Evolutionary conservation across 164 flowering plant species (phyloP).

Genomic region (Sextonia rubra): DNA sequence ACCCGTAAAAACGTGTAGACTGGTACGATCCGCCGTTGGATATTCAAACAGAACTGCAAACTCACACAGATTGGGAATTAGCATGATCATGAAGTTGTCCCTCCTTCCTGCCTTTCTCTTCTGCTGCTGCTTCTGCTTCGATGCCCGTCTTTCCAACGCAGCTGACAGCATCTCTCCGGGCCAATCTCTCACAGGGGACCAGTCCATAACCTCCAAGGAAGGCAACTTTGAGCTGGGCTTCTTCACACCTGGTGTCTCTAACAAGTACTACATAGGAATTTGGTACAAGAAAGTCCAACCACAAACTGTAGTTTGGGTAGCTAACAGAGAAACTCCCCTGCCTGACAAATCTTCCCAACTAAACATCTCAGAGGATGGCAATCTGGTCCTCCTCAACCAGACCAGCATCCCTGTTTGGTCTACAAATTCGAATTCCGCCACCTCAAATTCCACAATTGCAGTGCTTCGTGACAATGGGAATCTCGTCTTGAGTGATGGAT

Average conservation of each 20-base stretch:
- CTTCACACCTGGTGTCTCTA: conserved; percentile 20
- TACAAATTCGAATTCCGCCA: conserved; percentile 16
- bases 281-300: conserved; percentile 15
- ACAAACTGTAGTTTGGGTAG: conserved; percentile 23
- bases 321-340: conserved; percentile 21
- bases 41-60: too few relatives aligned
- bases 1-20: too few relatives aligned
- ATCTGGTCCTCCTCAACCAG: conserved; percentile 18
- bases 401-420: conserved; percentile 27
- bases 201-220: conserved; percentile 15
- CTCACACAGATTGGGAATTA: too few relatives aligned
- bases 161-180: conserved; percentile 17
- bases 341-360: conserved; percentile 9
- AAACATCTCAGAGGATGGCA: conserved; percentile 18
- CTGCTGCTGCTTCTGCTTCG: conserved; percentile 1
- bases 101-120: background rate
- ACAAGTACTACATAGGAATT: conserved; percentile 21
- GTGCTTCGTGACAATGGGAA: conserved; percentile 29
- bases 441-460: conserved; percentile 12
- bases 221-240: conserved; percentile 19
- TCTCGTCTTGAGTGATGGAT: conserved; percentile 20
- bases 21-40: too few relatives aligned
- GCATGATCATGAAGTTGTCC: too few relatives aligned
- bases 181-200: conserved; percentile 18
- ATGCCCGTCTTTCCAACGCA: conserved; percentile 9